Evolutionary conservation across 1,139 yeast species (phyloP), one percentile per base, ranked within the genome.

Genomic region (Candida anutae): DNA sequence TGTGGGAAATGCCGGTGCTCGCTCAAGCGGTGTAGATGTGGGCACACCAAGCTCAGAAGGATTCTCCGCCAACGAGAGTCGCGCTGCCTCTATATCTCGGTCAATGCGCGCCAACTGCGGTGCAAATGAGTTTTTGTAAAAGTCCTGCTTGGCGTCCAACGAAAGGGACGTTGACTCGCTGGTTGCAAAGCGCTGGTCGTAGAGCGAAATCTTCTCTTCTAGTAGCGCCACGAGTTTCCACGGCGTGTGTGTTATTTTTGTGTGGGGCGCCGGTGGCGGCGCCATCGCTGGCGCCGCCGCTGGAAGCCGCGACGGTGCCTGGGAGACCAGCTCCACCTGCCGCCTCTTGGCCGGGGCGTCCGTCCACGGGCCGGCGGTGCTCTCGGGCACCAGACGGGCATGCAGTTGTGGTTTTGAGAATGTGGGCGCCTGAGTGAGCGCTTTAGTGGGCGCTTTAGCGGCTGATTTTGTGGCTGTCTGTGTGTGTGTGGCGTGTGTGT

Each of bases 101-200:
- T 34, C 37, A 13, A 42, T 22, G 3, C 19, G 23, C 13, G 24
- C 20, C 30, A 39, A 30, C 15, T 34, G 31, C 5, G 46, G 45
- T n/a, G 33, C 32, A 24, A 37, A 46, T 21, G 31, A 34, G 16
- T 28, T 32, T 15, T 23, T 22, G 21, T 37, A 37, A 39, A 43
- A 46, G 13, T 32, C 32, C 12, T 37, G 34, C 24, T 46, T 46
- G 13, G 45, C 42, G 24, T 46, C 50, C 4, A 42, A 30, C 5
- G 48, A 43, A 15, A 46, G 38, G 5, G 47, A 42, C 6, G 50
- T 43, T 6, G 48, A 43, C 22, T 41, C 48, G 25, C 32, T 28
- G 13, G 33, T 30, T n/a, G 24, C 22, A 16, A 36, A 36, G n/a
- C 38, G 26, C 12, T 40, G 37, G 6, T 39, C 35, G 21, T 30